Base-by-base conservation (phyloP, 192 early-diverging fungal genomes). In the Phycomyces nitens region DNA sequence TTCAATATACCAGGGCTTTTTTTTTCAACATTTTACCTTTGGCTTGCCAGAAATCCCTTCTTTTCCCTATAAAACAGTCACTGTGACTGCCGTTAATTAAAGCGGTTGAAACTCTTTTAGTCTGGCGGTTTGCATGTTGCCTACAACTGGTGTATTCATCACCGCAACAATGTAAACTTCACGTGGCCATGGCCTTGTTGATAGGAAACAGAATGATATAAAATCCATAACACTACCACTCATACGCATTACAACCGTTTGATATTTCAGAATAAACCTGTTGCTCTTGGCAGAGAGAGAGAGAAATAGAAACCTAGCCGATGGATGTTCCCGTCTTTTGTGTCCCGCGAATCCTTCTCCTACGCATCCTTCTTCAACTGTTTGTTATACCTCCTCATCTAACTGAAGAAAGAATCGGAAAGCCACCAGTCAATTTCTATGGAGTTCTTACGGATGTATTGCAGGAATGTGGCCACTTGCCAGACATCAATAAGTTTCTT, bases 161-260 rank as follows among this genome's bases (percentile, higher is more conserved):
- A 47, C 44, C 44, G 18, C 44, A 47, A 47, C 18, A 47, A 47
- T 47, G 44, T 47, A 47, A 47, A 47, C 44, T 47, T 47, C 44
- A 47, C 44, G 44, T 47, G 44, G 44, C 44, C 12, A n/a, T n/a
- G 44, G 3, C 18, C 15, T 47, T 47, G 18, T 47, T 14, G 15
- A 18, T 47, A 47, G 44, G 18, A 47, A 47, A 18, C 44, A 47
- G 12, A 47, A 47, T 18, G 44, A 47, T n/a, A 47, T n/a, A 47
- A 47, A 18, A 47, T 2, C 44, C 18, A n/a, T 3, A 47, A 47
- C 15, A 14, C 44, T 18, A 14, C 12, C 12, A 47, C 44, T 47
- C 44, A 47, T 18, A 14, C 44, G 2, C 2, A 7, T 14, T 11
- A 7, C 12, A n/a, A n/a, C 44, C 18, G 44, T 47, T 47, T 47